These are phyloP conservation scores for Dioszegia crocea DNA, from an alignment of 768 basidiomycete genomes.

Conservation along the genomic window DNA sequence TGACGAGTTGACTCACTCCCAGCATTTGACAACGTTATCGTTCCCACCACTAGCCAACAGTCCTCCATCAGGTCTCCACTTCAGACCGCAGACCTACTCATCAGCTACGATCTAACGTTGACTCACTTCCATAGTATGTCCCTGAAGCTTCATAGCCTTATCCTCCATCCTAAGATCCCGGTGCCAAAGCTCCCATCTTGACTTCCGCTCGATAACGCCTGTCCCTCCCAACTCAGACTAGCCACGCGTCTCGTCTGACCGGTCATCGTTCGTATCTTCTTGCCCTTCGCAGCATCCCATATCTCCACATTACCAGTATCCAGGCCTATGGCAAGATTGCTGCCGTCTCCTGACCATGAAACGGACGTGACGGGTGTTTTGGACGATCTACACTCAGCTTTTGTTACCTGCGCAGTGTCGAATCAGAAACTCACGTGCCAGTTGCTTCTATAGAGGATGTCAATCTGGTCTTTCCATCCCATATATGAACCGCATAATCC, in stretches of 20 bases:
- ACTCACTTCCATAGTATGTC: constrained; percentile 80
- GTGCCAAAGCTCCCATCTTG: constrained; percentile 90
- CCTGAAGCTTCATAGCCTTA: constrained; percentile 82
- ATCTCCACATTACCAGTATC: constrained; percentile 83
- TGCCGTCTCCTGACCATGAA: constrained; percentile 52
- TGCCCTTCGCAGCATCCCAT: constrained; percentile 80
- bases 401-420: neutral
- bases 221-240: constrained; percentile 78
- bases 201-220: constrained; percentile 81
- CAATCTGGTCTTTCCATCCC: no score
- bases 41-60: constrained; percentile 92
- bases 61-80: constrained; percentile 80
- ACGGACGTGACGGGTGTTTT: constrained; percentile 39
- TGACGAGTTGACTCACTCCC: constrained; percentile 73
- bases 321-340: constrained; percentile 74
- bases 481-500: no score
- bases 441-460: no score
- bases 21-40: constrained; percentile 96
- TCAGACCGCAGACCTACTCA: constrained; percentile 65
- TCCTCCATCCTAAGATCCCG: constrained; percentile 90
- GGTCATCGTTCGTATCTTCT: constrained; percentile 81
- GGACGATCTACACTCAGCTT: constrained; percentile 34
- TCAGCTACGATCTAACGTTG: neutral
- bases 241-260: constrained; percentile 78
- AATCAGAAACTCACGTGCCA: no score